These are phyloP conservation scores for Penicillium sp. DNA, from an alignment of 2,329 filamentous ascomycete species.

Conservation along the genomic window DNA sequence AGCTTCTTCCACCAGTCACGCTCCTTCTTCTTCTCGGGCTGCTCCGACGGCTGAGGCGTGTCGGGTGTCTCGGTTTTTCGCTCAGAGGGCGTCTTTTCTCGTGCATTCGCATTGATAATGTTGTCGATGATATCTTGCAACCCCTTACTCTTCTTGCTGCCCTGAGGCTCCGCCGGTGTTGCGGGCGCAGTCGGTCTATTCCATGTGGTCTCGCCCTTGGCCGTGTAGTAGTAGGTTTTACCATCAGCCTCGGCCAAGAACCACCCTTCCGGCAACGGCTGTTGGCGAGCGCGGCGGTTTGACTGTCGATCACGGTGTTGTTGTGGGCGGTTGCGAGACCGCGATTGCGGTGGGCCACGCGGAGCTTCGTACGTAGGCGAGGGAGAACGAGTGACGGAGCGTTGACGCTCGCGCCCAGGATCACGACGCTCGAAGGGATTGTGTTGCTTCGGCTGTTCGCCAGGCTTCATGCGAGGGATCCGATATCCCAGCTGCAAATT, in stretches of 20 bases:
- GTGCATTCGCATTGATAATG: conserved; percentile 72
- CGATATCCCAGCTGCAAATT: conserved; percentile 86
- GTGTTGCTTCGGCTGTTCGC: conserved; percentile 47
- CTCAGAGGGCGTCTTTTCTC: conserved; percentile 50
- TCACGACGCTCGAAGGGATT: conserved; percentile 60
- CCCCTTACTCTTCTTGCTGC: conserved; percentile 53
- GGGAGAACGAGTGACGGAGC: conserved; percentile 49
- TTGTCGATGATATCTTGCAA: conserved; percentile 71
- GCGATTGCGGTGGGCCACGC: conserved; percentile 44
- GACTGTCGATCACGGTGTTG: conserved; percentile 41
- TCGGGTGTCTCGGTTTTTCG: conserved; percentile 54
- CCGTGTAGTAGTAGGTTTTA: conserved; percentile 79
- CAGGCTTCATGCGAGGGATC: conserved; percentile 83
- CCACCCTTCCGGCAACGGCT: conserved; percentile 74
- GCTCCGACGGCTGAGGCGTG: conserved; percentile 56
- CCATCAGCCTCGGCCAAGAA: conserved; percentile 67
- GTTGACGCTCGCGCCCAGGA: conserved; percentile 47
- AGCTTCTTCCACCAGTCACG: conserved; percentile 49
- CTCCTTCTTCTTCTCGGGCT: conserved; percentile 45
- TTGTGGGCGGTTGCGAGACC: conserved; percentile 57
- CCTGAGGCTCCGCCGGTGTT: conserved; percentile 55
- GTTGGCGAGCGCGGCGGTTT: conserved; percentile 52
- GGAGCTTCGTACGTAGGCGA: conserved; percentile 45
- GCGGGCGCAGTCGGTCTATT: conserved; percentile 66
- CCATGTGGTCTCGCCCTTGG: conserved; percentile 75